Conservation (phyloP, 352 stramenopile genomes). For the Globisporangium nagaii region DNA sequence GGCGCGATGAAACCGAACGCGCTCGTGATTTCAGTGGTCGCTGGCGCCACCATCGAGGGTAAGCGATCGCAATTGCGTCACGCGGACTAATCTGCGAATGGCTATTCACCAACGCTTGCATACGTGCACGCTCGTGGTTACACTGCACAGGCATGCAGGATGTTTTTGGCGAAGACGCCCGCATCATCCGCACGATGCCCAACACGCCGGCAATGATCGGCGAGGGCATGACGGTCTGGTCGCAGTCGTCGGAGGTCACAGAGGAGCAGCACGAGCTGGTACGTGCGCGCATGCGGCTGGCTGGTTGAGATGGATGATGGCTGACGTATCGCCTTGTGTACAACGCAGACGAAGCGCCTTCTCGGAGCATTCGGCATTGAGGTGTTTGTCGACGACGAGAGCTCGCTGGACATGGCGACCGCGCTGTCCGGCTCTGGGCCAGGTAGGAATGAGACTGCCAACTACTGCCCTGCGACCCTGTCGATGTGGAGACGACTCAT, state of each 20-base stretch:
- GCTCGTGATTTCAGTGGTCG: conserved; percentile 81
- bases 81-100: no score
- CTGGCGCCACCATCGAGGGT: conserved; percentile 73
- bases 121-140: neutral
- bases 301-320: neutral
- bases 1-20: conserved; percentile 46
- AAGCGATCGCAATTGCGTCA: neutral
- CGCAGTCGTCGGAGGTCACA: conserved; percentile 65
- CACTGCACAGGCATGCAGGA: conserved; percentile 33
- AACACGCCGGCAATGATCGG: conserved; percentile 95
- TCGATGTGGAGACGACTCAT: no score
- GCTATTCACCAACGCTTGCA: neutral
- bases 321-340: conserved; percentile 1
- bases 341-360: conserved; percentile 67
- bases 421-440: conserved; percentile 91
- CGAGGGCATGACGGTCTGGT: conserved; percentile 95
- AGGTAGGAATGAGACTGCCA: no score
- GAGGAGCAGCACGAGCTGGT: conserved; percentile 66
- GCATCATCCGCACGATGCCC: conserved; percentile 92
- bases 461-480: no score
- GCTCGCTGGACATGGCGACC: conserved; percentile 93
- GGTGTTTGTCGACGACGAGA: conserved; percentile 93
- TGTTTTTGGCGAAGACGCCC: conserved; percentile 51
- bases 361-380: conserved; percentile 89
- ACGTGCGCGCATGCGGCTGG: neutral